Evolutionary conservation across 2,329 filamentous ascomycete genomes (phyloP).

Genomic region (Capronia coronata): DNA sequence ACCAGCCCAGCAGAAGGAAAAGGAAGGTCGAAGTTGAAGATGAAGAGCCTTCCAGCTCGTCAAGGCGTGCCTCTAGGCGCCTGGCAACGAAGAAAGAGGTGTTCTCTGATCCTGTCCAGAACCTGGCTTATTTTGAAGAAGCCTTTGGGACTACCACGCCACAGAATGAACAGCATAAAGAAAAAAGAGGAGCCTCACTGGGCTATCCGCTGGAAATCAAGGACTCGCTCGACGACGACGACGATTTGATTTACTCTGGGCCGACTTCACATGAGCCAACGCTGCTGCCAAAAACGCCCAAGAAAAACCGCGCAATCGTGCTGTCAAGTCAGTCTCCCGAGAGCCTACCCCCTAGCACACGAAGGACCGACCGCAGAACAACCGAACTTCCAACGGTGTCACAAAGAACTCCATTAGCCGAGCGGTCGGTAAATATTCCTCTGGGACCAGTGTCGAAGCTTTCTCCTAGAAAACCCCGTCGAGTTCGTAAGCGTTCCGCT

Average conservation of each 20-base stretch:
- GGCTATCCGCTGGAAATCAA: conserved; percentile 15
- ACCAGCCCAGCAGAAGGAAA: conserved; percentile 15
- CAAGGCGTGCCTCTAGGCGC: conserved; percentile 15
- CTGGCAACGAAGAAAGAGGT: conserved; percentile 17
- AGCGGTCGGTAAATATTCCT: conserved; percentile 16
- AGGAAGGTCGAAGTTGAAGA: conserved; percentile 2
- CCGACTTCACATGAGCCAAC: neutral
- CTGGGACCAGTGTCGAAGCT: conserved; percentile 1
- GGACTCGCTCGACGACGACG: conserved; percentile 20
- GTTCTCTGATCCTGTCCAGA: conserved; percentile 17
- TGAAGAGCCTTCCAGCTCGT: neutral
- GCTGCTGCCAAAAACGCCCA: conserved; percentile 9
- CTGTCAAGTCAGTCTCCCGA: conserved; percentile 27
- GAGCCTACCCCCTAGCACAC: conserved; percentile 18
- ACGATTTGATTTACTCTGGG: neutral
- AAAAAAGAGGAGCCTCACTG: neutral
- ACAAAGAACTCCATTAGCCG: conserved; percentile 17
- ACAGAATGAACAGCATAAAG: neutral
- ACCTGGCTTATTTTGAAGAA: conserved; percentile 17
- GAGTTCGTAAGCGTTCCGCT: neutral
- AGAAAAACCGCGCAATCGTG: conserved; percentile 11
- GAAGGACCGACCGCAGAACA: conserved; percentile 1
- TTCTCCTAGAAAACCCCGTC: conserved; percentile 5
- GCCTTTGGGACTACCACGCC: conserved; percentile 4
- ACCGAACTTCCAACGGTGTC: conserved; percentile 12